A percentile compares a stretch with the other conserved stretches of the same genome.
These are phyloP conservation scores for Xylariaceae sp. DNA, from an alignment of 2,329 filamentous ascomycete genomes.

Conservation along the genomic window DNA sequence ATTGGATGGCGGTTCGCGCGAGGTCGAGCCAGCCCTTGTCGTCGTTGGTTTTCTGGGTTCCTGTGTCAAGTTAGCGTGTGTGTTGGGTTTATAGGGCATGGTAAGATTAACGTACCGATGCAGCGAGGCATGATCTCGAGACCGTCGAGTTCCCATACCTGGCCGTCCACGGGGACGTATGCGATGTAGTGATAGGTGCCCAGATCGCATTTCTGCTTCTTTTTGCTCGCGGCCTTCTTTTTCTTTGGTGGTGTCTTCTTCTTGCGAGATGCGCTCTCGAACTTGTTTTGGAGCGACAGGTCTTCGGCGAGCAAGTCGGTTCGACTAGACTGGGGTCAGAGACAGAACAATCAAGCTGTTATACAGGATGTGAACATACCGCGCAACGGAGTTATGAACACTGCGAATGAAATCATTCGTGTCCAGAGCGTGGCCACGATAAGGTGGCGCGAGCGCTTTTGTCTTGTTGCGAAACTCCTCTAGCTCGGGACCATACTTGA, in stretches of 20 bases:
- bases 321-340: slow-evolving; percentile 42
- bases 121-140: slow-evolving; percentile 65
- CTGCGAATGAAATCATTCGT: slow-evolving; percentile 70
- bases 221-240: slow-evolving; percentile 23
- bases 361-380: slow-evolving; percentile 38
- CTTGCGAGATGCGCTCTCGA: slow-evolving; percentile 36
- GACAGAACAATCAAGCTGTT: background rate
- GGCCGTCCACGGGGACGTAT: slow-evolving; percentile 69
- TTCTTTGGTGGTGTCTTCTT: slow-evolving; percentile 22
- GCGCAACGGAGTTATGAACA: slow-evolving; percentile 83
- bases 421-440: slow-evolving; percentile 71
- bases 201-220: slow-evolving; percentile 46
- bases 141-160: slow-evolving; percentile 86
- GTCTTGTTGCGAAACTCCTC: slow-evolving; percentile 69
- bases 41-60: slow-evolving; percentile 31
- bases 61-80: slow-evolving; percentile 28
- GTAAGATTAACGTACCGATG: slow-evolving; percentile 43
- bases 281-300: slow-evolving; percentile 56
- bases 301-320: slow-evolving; percentile 73
- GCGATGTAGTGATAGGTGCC: slow-evolving; percentile 82
- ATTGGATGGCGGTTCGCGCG: slow-evolving; percentile 59
- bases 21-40: slow-evolving; percentile 60
- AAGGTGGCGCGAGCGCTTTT: slow-evolving; percentile 58
- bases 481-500: slow-evolving; percentile 67
- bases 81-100: background rate